These are phyloP conservation scores for Thermothelomyces thermophilus DNA, from an alignment of 2,329 filamentous ascomycete genomes.

Conservation along the genomic window DNA sequence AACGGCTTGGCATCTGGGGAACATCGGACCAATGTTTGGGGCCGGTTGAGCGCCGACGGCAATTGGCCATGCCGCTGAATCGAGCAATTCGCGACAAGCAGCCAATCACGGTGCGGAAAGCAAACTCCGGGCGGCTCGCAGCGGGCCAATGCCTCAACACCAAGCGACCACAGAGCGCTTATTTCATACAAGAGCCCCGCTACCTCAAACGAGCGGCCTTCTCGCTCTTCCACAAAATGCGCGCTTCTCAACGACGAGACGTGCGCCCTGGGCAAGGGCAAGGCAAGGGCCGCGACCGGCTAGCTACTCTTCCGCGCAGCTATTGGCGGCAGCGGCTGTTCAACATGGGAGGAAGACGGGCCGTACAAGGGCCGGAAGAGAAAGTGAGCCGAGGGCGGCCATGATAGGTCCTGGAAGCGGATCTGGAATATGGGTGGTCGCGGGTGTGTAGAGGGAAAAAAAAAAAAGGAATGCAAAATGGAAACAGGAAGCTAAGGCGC, in stretches of 20 bases:
- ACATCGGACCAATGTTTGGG: too few relatives aligned
- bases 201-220: constrained; percentile 11
- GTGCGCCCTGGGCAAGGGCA: constrained; percentile 15
- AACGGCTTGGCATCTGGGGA: too few relatives aligned
- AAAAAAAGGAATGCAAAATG: neutral
- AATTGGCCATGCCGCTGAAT: constrained; percentile 19
- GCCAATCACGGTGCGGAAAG: constrained; percentile 21
- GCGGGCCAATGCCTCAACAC: constrained; percentile 25
- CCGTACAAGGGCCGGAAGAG: too few relatives aligned
- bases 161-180: constrained; percentile 32
- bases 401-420: neutral
- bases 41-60: neutral
- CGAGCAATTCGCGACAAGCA: constrained; percentile 20
- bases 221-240: constrained; percentile 20
- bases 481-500: neutral
- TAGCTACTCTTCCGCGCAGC: constrained; percentile 15
- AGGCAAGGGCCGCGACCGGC: constrained; percentile 8
- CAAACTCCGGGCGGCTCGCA: constrained; percentile 18
- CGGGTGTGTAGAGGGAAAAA: neutral
- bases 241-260: constrained; percentile 17
- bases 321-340: constrained; percentile 11
- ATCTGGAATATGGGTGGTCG: neutral
- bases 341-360: neutral
- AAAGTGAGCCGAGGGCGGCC: too few relatives aligned
- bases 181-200: constrained; percentile 29